phyloP scores from a whole-genome alignment of 495 filamentous ascomycete species.

The Hypoxylon fragiforme region DNA sequence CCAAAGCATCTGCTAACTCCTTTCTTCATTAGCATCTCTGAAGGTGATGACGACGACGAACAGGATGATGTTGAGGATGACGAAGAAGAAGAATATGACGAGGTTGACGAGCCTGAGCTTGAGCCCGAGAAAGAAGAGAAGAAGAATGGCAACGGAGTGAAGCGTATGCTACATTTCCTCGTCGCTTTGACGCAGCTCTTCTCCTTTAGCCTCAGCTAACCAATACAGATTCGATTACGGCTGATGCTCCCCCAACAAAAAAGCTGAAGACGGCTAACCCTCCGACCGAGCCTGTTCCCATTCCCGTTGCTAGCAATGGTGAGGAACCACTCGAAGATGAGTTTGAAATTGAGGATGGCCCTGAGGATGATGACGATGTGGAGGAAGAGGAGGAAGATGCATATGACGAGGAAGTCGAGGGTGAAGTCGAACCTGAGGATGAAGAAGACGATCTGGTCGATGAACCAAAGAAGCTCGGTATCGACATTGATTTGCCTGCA shows the following conservation, averaged over 20 bases:
- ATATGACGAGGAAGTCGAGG: conserved; percentile 41
- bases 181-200: not conserved
- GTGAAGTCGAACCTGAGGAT: conserved; percentile 38
- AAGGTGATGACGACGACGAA: conserved; percentile 43
- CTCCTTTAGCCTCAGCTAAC: conserved; percentile 17
- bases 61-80: conserved; percentile 48
- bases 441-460: conserved; percentile 38
- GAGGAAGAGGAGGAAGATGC: conserved; percentile 44
- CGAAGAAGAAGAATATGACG: conserved; percentile 40
- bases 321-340: conserved; percentile 40
- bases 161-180: conserved; percentile 27
- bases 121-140: conserved; percentile 11
- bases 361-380: conserved; percentile 37
- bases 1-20: conserved; percentile 11
- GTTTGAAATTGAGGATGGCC: conserved; percentile 36
- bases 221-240: conserved; percentile 13
- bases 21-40: conserved; percentile 27
- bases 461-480: conserved; percentile 41
- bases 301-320: conserved; percentile 36
- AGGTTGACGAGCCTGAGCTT: conserved; percentile 31
- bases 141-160: conserved; percentile 39
- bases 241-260: conserved; percentile 52
- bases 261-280: conserved; percentile 47
- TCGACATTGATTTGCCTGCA: conserved; percentile 37
- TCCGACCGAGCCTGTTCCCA: conserved; percentile 32